Percentiles rank a stretch among this genome's conserved stretches.
These are phyloP conservation scores for Scopulariopsis brevicaulis DNA, from an alignment of 2,329 filamentous ascomycete species.

Conservation along the genomic window DNA sequence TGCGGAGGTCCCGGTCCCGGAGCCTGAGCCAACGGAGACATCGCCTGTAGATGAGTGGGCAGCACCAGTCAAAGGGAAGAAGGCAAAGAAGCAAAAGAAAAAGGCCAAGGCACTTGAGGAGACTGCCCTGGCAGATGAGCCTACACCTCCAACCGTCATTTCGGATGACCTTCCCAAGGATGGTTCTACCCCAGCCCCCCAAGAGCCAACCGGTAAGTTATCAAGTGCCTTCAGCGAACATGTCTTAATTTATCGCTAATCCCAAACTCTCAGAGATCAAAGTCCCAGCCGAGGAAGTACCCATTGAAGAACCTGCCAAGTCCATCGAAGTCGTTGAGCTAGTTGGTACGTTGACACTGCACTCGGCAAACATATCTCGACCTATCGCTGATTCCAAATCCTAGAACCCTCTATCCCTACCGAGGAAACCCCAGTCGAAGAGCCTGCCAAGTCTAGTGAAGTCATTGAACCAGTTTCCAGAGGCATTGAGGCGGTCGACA, in stretches of 20 bases:
- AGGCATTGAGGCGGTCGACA: too few relatives aligned
- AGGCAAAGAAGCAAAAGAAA: conserved; percentile 1
- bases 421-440: background rate
- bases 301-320: background rate
- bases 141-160: background rate
- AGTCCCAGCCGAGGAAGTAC: background rate
- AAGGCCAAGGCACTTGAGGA: background rate
- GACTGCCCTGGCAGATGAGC: background rate
- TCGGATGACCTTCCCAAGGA: background rate
- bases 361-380: background rate
- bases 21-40: background rate
- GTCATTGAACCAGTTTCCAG: too few relatives aligned
- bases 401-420: background rate
- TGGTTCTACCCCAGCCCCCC: background rate
- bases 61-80: background rate
- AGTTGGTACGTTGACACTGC: too few relatives aligned
- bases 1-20: background rate
- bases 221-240: background rate
- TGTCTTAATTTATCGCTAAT: background rate
- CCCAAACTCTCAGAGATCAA: background rate
- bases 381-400: background rate
- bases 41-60: background rate
- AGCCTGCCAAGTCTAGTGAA: background rate
- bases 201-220: background rate
- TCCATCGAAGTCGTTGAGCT: background rate